Percentiles rank a stretch among this genome's conserved stretches.
Conservation (phyloP, 495 filamentous ascomycete genomes). For the Tuber melanosporum region DNA sequence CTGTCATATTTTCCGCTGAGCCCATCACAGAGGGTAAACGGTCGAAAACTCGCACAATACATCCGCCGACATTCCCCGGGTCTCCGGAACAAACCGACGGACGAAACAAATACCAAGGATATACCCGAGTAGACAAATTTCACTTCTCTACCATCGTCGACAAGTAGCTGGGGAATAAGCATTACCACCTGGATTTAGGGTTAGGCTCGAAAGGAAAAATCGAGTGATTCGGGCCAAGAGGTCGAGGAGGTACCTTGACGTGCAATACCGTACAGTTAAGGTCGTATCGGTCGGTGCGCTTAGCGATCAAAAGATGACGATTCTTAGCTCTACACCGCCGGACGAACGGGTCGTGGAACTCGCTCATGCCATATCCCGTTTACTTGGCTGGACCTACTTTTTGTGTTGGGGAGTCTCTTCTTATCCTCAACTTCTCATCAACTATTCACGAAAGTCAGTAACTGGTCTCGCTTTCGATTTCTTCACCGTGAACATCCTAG, state of each 20-base stretch:
- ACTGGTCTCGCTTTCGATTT: slow-evolving; percentile 80
- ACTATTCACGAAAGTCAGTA: slow-evolving; percentile 66
- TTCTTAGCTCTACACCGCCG: background rate
- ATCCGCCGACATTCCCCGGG: background rate
- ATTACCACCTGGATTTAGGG: background rate
- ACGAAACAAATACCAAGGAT: background rate
- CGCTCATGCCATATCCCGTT: slow-evolving; percentile 44
- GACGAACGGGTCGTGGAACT: slow-evolving; percentile 6
- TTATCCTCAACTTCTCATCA: slow-evolving; percentile 81
- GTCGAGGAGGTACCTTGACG: background rate
- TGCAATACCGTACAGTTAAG: background rate
- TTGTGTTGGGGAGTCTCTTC: slow-evolving; percentile 81
- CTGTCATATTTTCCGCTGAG: background rate
- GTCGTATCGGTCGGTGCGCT: background rate
- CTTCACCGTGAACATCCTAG: slow-evolving; percentile 62
- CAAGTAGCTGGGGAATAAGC: background rate
- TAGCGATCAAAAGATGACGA: background rate
- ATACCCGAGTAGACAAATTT: background rate
- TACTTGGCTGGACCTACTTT: slow-evolving; percentile 58
- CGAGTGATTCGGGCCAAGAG: background rate
- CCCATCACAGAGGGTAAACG: background rate
- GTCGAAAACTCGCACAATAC: background rate
- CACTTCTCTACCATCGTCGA: background rate
- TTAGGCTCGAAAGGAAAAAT: background rate
- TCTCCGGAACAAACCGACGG: background rate